A percentile compares a stretch with the other conserved stretches of the same genome.
These are phyloP conservation scores for Sarocladiaceae sp. DNA, from an alignment of 2,329 filamentous ascomycete species.

Conservation along the genomic window DNA sequence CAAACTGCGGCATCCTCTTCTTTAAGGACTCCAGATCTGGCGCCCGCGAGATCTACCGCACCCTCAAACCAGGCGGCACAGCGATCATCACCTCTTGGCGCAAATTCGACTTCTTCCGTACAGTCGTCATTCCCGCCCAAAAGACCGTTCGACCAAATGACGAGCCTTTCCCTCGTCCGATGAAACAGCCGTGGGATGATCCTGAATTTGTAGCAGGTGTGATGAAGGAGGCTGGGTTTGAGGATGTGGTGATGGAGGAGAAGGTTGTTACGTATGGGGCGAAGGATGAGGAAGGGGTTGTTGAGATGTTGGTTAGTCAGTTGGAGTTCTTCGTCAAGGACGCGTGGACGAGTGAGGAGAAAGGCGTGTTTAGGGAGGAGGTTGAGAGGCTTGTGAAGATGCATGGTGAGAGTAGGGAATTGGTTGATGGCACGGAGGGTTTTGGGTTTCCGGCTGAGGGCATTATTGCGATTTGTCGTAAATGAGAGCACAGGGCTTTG, in stretches of 20 bases:
- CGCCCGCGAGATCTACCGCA: conserved; percentile 30
- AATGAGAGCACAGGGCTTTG: no score
- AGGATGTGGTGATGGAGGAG: not conserved
- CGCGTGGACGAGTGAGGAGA: not conserved
- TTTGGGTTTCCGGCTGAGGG: conserved; percentile 3
- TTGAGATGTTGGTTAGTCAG: not conserved
- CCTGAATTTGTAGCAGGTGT: not conserved
- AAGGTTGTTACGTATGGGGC: not conserved
- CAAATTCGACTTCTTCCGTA: conserved; percentile 11
- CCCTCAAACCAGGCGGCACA: conserved; percentile 27
- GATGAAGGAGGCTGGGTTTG: not conserved
- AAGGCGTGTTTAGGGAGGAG: not conserved
- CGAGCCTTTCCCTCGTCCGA: conserved; percentile 7
- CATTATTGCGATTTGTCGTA: not conserved
- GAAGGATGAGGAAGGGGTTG: not conserved
- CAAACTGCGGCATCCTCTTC: conserved; percentile 33
- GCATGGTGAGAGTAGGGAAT: not conserved
- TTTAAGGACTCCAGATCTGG: conserved; percentile 23
- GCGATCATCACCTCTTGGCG: conserved; percentile 28
- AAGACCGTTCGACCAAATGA: conserved; percentile 12
- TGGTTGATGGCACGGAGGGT: not conserved
- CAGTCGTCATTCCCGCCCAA: conserved; percentile 12
- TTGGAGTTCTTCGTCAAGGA: not conserved
- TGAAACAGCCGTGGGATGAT: conserved; percentile 3
- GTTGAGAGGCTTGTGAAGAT: conserved; percentile 1